A percentile compares a stretch with the other conserved stretches of the same genome.
Evolutionary conservation across 306 rosid genomes (phyloP).

Genomic region (Luffa acutangula): DNA sequence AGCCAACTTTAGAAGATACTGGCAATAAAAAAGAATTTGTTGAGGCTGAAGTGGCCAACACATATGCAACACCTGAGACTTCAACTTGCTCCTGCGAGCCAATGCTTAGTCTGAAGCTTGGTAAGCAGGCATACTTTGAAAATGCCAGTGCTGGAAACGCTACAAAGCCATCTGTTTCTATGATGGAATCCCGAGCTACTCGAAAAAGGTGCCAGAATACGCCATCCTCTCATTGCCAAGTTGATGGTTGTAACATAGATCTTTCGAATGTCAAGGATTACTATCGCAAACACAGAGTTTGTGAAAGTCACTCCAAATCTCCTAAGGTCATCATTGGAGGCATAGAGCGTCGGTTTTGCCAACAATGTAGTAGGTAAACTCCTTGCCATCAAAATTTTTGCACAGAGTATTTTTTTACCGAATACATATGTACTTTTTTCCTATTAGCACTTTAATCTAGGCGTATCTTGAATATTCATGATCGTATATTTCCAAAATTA

Average conservation of each 20-base stretch:
- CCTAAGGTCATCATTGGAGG: constrained; percentile 62
- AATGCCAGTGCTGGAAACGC: constrained; percentile 40
- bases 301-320: constrained; percentile 78
- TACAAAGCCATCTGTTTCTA: constrained; percentile 31
- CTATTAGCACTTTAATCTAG: not conserved
- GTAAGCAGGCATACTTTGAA: constrained; percentile 73
- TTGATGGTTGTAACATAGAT: constrained; percentile 78
- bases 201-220: constrained; percentile 44
- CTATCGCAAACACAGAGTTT: constrained; percentile 84
- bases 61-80: constrained; percentile 37
- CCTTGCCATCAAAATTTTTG: not conserved
- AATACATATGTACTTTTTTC: not conserved
- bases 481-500: not conserved
- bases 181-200: constrained; percentile 17
- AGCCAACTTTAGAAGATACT: constrained; percentile 38
- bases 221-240: constrained; percentile 55
- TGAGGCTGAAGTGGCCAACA: constrained; percentile 28
- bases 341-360: constrained; percentile 80
- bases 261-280: constrained; percentile 72
- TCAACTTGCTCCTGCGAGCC: constrained; percentile 63
- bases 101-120: constrained; percentile 79
- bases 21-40: constrained; percentile 36
- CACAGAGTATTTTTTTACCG: not conserved
- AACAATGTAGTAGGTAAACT: constrained; percentile 88
- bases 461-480: not conserved